phyloP scores from a whole-genome alignment of 1,284 basidiomycete genomes.

The Melampsora americana region DNA sequence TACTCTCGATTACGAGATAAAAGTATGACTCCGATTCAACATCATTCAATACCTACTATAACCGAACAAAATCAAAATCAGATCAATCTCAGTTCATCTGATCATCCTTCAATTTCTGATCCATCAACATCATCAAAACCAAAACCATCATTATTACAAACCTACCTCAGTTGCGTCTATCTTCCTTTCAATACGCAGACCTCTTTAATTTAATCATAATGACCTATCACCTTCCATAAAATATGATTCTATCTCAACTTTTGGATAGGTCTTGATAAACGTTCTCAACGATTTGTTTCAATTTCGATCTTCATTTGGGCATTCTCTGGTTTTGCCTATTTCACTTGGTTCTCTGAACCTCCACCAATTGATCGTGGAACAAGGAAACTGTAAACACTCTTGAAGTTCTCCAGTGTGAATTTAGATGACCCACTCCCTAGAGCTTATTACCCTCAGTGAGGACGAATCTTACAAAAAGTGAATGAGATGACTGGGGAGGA shows the following conservation, averaged over 20 bases:
- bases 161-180: conserved; percentile 26
- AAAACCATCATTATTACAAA: conserved; percentile 31
- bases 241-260: neutral
- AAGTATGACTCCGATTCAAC: conserved; percentile 6
- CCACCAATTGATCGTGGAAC: neutral
- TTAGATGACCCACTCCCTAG: too few species aligned
- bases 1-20: conserved; percentile 22
- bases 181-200: neutral
- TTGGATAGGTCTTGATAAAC: conserved; percentile 24
- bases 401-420: too few species aligned
- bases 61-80: neutral
- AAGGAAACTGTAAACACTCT: too few species aligned
- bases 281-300: conserved; percentile 36
- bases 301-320: conserved; percentile 38
- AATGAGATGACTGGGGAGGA: too few species aligned
- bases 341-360: conserved; percentile 36
- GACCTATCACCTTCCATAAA: neutral
- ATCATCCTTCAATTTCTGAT: neutral
- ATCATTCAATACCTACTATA: neutral
- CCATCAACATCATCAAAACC: neutral
- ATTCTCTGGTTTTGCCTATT: conserved; percentile 32
- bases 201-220: neutral
- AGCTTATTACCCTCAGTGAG: too few species aligned
- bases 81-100: neutral
- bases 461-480: too few species aligned